phyloP scores from a whole-genome alignment of 371 early-diverging fungal species.

The Capillidium rhysosporum region DNA sequence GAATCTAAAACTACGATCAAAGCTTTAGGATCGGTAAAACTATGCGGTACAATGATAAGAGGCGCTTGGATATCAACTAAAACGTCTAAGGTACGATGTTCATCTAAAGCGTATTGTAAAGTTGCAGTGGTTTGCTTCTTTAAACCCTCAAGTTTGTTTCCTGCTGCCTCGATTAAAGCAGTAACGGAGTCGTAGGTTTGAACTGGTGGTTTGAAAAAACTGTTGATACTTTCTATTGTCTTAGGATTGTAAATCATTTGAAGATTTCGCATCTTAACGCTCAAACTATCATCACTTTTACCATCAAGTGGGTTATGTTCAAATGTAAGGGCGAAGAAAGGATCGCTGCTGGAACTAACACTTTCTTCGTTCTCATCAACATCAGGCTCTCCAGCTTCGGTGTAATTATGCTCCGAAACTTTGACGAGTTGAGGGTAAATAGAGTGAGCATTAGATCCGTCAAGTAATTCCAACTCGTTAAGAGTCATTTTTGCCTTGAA shows the following conservation, averaged over 20 bases:
- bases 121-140: constrained; percentile 77
- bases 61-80: constrained; percentile 94
- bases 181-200: constrained; percentile 52
- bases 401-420: constrained; percentile 35
- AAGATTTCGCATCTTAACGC: constrained; percentile 69
- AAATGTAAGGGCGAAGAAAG: constrained; percentile 67
- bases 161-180: constrained; percentile 60
- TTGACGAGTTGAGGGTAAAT: constrained; percentile 67
- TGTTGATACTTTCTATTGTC: constrained; percentile 45
- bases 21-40: constrained; percentile 39
- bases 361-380: not conserved
- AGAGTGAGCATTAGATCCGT: constrained; percentile 51
- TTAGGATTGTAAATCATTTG: constrained; percentile 77
- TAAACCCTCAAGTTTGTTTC: constrained; percentile 72
- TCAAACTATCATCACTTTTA: constrained; percentile 69
- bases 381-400: constrained; percentile 9
- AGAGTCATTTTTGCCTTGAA: constrained; percentile 50
- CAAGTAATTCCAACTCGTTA: constrained; percentile 55
- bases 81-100: constrained; percentile 74
- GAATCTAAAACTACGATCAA: constrained; percentile 74
- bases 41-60: constrained; percentile 73
- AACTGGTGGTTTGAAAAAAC: constrained; percentile 73
- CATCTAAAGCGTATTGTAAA: constrained; percentile 67
- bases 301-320: constrained; percentile 75
- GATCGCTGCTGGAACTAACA: constrained; percentile 15